phyloP scores from a whole-genome alignment of 768 basidiomycete genomes.

The Auricularia heimuer region DNA sequence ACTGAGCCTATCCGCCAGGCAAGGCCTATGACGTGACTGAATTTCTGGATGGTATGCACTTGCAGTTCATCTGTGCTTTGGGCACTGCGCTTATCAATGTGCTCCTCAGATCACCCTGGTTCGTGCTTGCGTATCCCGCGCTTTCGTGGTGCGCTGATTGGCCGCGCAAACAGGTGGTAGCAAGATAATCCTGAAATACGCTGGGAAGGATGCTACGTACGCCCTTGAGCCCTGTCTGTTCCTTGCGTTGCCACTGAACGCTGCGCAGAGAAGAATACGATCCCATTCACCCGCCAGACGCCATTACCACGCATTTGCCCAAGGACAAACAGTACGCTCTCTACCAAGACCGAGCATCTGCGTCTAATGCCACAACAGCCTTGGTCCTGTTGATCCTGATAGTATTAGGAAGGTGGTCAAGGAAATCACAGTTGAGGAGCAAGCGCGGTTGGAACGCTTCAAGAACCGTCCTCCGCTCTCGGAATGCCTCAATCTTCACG shows the following conservation, averaged over 20 bases:
- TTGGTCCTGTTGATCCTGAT: conserved; percentile 62
- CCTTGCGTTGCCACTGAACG: neutral
- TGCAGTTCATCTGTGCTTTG: neutral
- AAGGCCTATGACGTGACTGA: conserved; percentile 74
- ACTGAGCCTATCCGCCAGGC: conserved; percentile 26
- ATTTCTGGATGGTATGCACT: conserved; percentile 51
- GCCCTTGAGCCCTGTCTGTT: conserved; percentile 15
- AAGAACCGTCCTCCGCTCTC: conserved; percentile 58
- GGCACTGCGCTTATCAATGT: neutral
- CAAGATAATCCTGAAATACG: conserved; percentile 79
- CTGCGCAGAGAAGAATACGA: conserved; percentile 63
- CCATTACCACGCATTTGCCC: conserved; percentile 64
- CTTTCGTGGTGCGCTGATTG: neutral
- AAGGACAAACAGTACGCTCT: conserved; percentile 68
- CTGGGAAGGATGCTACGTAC: conserved; percentile 82
- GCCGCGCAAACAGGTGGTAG: conserved; percentile 39
- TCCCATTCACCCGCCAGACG: conserved; percentile 81
- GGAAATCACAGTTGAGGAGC: conserved; percentile 60
- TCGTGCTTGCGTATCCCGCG: neutral
- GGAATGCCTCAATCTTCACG: conserved; percentile 83
- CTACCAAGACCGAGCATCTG: neutral
- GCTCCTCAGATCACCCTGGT: neutral
- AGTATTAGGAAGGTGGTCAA: conserved; percentile 57
- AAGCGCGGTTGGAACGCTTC: conserved; percentile 51
- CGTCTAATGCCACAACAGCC: conserved; percentile 16